These are phyloP conservation scores for Linnemannia elongata DNA, from an alignment of 192 early-diverging fungal species.

Conservation along the genomic window DNA sequence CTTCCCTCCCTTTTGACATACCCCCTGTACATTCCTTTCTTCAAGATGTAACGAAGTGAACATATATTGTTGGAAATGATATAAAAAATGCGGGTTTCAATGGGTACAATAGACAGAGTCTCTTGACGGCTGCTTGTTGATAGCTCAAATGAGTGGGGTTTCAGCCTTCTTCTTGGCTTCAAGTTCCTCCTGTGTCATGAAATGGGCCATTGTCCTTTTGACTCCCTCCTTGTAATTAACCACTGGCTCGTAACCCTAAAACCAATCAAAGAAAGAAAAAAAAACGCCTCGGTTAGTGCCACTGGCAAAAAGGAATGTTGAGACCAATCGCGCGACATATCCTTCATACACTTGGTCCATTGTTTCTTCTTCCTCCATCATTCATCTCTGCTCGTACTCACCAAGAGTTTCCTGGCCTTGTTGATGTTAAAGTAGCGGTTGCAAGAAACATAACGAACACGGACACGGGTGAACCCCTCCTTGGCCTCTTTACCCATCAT, in stretches of 20 bases:
- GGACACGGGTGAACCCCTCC: slow-evolving; percentile 82
- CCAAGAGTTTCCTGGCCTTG: slow-evolving; percentile 81
- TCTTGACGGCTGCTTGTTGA: background rate
- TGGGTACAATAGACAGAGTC: background rate
- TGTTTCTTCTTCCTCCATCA: background rate
- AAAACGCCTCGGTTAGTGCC: no score
- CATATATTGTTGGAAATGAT: background rate
- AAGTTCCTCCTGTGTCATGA: slow-evolving; percentile 43
- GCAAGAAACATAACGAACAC: slow-evolving; percentile 82
- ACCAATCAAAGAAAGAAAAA: background rate
- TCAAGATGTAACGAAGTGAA: background rate
- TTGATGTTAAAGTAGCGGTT: slow-evolving; percentile 91
- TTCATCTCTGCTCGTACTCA: background rate
- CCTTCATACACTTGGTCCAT: background rate
- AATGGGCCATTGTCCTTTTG: slow-evolving; percentile 52
- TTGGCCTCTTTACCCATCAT: slow-evolving; percentile 72
- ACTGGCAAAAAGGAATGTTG: no score
- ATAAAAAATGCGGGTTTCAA: background rate
- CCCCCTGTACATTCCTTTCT: background rate
- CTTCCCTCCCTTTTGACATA: background rate
- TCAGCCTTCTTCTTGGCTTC: slow-evolving; percentile 36
- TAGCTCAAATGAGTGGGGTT: background rate
- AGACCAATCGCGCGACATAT: background rate
- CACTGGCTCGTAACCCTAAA: slow-evolving; percentile 63
- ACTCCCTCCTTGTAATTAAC: slow-evolving; percentile 70